Percentiles rank a stretch among this genome's conserved stretches.
Evolutionary conservation across 2,329 filamentous ascomycete species (phyloP).

Genomic region (Teratosphaeria destructans): DNA sequence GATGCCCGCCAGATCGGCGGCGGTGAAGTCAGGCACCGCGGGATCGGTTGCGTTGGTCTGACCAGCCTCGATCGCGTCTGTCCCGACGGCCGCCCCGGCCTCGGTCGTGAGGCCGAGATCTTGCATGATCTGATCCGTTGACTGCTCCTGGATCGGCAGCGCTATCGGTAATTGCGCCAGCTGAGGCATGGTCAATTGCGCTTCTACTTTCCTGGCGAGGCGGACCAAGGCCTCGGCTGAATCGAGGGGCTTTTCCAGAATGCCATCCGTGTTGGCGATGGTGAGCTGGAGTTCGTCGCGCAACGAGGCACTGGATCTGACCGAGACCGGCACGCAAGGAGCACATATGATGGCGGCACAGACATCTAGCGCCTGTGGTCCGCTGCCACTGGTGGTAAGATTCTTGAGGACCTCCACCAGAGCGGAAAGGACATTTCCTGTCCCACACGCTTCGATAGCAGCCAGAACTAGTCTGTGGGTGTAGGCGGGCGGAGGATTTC

Average conservation of each 20-base stretch:
- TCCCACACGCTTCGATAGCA: constrained; percentile 51
- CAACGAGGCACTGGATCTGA: constrained; percentile 12
- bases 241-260: constrained; percentile 49
- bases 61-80: constrained; percentile 1
- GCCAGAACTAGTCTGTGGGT: constrained; percentile 61
- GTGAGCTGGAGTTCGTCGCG: constrained; percentile 34
- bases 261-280: constrained; percentile 40
- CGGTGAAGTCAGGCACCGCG: constrained; percentile 7
- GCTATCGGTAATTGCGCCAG: constrained; percentile 29
- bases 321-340: constrained; percentile 32
- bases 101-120: constrained; percentile 22
- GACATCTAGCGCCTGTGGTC: constrained; percentile 56
- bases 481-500: constrained; percentile 52
- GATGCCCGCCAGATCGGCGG: constrained; percentile 13
- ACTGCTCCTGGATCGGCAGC: constrained; percentile 11
- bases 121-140: constrained; percentile 25
- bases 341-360: constrained; percentile 60
- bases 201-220: constrained; percentile 22
- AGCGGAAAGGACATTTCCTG: constrained; percentile 48
- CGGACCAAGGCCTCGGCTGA: constrained; percentile 39
- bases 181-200: constrained; percentile 50
- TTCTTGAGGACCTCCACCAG: constrained; percentile 59
- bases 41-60: constrained; percentile 8
- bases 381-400: constrained; percentile 50
- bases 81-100: constrained; percentile 5